Percentiles rank a stretch among this genome's conserved stretches.
These are phyloP conservation scores for Boechera stricta DNA, from an alignment of 345 rosid species.

Conservation along the genomic window DNA sequence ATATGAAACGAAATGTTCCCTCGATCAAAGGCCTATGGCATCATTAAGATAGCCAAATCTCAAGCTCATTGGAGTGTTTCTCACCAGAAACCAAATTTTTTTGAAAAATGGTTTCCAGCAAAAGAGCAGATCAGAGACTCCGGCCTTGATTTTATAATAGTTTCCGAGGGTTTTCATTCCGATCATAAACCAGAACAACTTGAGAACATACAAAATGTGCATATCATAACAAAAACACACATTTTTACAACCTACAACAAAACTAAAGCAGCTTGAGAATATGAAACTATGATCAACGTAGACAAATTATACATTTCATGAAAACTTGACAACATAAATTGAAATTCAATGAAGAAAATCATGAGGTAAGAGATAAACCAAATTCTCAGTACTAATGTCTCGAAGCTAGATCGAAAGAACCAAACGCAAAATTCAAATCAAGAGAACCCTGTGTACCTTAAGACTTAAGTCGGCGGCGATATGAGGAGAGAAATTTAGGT, in stretches of 20 bases:
- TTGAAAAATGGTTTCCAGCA: background rate
- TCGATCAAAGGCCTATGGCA: constrained; percentile 44
- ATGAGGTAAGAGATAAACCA: background rate
- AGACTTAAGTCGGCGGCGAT: constrained; percentile 2
- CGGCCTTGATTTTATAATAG: constrained; percentile 23
- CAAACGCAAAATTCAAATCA: background rate
- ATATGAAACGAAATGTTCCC: constrained; percentile 42
- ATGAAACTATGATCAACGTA: background rate
- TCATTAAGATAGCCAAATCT: constrained; percentile 39
- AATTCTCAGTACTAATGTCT: background rate
- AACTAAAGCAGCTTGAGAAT: background rate
- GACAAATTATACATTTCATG: too few species aligned
- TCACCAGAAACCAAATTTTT: constrained; percentile 24
- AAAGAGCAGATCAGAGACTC: constrained; percentile 41
- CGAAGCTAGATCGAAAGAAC: background rate
- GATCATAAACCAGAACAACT: constrained; percentile 12
- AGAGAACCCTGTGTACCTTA: constrained; percentile 26
- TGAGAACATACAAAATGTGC: constrained; percentile 2
- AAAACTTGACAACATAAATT: too few species aligned
- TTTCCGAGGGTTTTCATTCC: constrained; percentile 40
- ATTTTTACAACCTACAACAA: background rate
- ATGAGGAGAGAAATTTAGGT: background rate
- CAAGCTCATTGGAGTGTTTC: constrained; percentile 40
- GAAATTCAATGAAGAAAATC: background rate
- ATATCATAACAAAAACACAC: background rate